These are phyloP conservation scores for Simplicillium aogashimaense DNA, from an alignment of 2,329 filamentous ascomycete species.

Conservation along the genomic window DNA sequence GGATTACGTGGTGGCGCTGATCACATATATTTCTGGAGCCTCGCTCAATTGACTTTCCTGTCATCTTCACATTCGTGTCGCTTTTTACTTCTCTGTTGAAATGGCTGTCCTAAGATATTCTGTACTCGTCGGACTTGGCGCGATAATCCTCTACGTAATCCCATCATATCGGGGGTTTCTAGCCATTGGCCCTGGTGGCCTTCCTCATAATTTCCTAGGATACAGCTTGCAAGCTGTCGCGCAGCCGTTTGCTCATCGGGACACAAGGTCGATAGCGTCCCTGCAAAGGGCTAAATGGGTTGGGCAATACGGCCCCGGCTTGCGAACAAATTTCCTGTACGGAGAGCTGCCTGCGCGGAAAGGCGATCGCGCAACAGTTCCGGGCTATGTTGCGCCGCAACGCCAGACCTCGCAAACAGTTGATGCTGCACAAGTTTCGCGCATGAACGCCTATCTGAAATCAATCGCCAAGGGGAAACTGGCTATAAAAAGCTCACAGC, in stretches of 20 bases:
- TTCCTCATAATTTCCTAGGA: constrained; percentile 30
- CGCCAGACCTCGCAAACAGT: constrained; percentile 21
- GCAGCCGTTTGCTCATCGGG: constrained; percentile 21
- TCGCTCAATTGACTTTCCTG: no score
- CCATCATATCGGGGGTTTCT: constrained; percentile 28
- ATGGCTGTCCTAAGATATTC: no score
- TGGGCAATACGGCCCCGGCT: constrained; percentile 15
- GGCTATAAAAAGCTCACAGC: constrained; percentile 1
- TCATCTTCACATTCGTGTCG: no score
- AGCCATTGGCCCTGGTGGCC: constrained; percentile 31
- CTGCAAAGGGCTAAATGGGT: constrained; percentile 13
- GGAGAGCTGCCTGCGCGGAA: constrained; percentile 8
- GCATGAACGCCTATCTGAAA: constrained; percentile 16
- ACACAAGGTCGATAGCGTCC: constrained; percentile 18
- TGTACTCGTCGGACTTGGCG: no score
- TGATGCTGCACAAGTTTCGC: constrained; percentile 3
- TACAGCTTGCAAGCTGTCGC: constrained; percentile 26
- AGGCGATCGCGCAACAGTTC: constrained; percentile 20
- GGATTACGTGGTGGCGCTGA: no score
- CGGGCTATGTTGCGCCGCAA: constrained; percentile 25
- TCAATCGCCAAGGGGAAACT: constrained; percentile 4
- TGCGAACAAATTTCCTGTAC: constrained; percentile 12
- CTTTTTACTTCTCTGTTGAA: no score
- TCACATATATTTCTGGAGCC: no score
- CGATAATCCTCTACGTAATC: constrained; percentile 12